Conservation (phyloP, 257 asterid species). For the Phtheirospermum japonicum region DNA sequence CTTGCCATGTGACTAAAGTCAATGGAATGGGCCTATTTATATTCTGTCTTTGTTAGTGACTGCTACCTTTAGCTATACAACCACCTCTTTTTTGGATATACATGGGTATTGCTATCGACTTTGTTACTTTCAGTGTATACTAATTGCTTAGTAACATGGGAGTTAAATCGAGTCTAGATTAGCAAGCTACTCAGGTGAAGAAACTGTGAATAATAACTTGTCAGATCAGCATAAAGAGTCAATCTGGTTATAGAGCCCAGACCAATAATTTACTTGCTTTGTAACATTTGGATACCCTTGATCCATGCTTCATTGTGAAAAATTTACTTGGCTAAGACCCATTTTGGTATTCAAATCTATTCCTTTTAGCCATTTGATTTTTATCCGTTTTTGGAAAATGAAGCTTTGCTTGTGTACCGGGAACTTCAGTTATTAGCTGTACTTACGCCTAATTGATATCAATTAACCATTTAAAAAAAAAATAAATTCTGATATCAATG, state of each 20-base stretch:
- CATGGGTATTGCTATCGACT: background rate
- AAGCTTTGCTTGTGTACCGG: background rate
- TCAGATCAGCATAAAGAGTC: background rate
- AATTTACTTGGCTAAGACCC: background rate
- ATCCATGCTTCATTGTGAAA: background rate
- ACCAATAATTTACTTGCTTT: background rate
- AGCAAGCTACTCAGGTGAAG: background rate
- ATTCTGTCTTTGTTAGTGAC: conserved; percentile 8
- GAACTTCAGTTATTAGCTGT: background rate
- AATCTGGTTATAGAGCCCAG: background rate
- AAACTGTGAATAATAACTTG: background rate
- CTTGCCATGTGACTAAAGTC: conserved; percentile 5
- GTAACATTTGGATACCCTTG: no score
- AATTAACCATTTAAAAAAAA: background rate
- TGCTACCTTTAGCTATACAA: background rate
- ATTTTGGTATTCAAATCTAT: background rate
- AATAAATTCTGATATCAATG: conserved; percentile 1
- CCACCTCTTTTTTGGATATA: conserved; percentile 3
- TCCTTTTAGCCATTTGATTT: background rate
- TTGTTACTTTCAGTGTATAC: background rate
- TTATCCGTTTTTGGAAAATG: background rate
- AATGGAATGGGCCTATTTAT: conserved; percentile 3
- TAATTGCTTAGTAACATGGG: background rate
- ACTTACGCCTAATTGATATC: background rate
- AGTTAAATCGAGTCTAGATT: background rate